Evolutionary conservation across 169 alveolate species (phyloP).

Genomic region (Cyclospora cayetanensis): DNA sequence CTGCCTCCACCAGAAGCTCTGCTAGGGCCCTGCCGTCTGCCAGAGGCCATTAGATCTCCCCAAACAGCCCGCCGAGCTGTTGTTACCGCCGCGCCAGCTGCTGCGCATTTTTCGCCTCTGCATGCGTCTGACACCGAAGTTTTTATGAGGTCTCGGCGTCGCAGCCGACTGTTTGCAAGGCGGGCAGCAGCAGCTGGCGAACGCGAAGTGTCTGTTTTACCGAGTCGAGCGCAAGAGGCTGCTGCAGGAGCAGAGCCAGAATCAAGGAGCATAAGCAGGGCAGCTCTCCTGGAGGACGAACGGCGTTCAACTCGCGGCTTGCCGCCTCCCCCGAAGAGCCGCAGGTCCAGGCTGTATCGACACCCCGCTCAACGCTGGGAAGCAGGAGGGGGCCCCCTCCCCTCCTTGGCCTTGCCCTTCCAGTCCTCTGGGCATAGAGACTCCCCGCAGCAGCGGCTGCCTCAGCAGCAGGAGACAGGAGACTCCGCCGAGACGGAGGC

Average conservation of each 20-base stretch:
- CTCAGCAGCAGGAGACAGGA: background rate
- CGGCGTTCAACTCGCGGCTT: background rate
- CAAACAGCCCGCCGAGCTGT: background rate
- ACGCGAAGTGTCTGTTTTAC: background rate
- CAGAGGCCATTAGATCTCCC: background rate
- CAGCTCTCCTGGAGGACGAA: background rate
- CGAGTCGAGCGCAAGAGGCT: background rate
- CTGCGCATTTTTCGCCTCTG: background rate
- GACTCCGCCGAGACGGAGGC: background rate
- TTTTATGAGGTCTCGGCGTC: background rate
- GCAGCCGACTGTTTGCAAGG: background rate
- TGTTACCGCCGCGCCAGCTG: background rate
- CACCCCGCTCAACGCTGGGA: background rate
- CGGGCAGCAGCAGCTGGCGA: background rate
- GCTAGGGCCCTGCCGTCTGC: background rate
- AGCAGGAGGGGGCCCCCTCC: background rate
- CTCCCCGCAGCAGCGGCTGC: background rate
- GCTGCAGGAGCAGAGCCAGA: slow-evolving; percentile 47
- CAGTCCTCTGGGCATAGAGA: background rate
- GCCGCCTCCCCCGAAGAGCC: background rate
- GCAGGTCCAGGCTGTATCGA: background rate
- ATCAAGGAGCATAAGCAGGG: background rate
- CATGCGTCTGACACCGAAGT: background rate
- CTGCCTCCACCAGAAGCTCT: background rate
- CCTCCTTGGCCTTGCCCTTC: background rate